Conservation (phyloP, 2,329 filamentous ascomycete genomes). For the Colletotrichum sp. region DNA sequence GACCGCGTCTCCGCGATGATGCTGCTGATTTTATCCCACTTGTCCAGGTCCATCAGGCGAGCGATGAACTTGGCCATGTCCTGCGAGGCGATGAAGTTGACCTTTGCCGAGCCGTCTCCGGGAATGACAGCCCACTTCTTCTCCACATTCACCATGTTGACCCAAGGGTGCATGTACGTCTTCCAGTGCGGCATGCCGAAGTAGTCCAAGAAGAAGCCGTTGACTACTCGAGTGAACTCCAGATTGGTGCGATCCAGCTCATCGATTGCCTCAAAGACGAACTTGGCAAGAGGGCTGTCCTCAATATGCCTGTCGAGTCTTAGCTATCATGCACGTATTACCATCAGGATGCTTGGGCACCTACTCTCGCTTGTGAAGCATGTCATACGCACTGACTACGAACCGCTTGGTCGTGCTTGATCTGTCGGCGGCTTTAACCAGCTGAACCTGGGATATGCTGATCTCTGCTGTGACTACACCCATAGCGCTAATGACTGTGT, state of each 20-base stretch:
- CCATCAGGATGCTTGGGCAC: fast-evolving
- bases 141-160: constrained; percentile 7
- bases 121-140: constrained; percentile 14
- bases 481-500: constrained; percentile 47
- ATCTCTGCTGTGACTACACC: constrained; percentile 30
- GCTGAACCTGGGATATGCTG: constrained; percentile 39
- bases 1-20: constrained; percentile 38
- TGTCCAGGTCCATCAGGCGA: constrained; percentile 37
- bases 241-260: constrained; percentile 10
- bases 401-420: constrained; percentile 42
- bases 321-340: background rate
- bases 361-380: constrained; percentile 26
- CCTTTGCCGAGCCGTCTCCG: constrained; percentile 6
- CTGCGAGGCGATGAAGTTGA: constrained; percentile 5
- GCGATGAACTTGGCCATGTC: constrained; percentile 37
- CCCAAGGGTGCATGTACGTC: constrained; percentile 33
- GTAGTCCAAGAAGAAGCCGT: constrained; percentile 33
- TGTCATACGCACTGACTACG: constrained; percentile 47
- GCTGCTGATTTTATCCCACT: constrained; percentile 41
- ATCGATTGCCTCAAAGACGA: constrained; percentile 27
- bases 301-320: constrained; percentile 17
- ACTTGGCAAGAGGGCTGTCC: constrained; percentile 22
- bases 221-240: constrained; percentile 25
- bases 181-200: constrained; percentile 30
- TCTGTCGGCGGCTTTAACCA: constrained; percentile 48